Base-by-base conservation (phyloP, 345 rosid genomes). In the Diplotaxis tenuifolia region DNA sequence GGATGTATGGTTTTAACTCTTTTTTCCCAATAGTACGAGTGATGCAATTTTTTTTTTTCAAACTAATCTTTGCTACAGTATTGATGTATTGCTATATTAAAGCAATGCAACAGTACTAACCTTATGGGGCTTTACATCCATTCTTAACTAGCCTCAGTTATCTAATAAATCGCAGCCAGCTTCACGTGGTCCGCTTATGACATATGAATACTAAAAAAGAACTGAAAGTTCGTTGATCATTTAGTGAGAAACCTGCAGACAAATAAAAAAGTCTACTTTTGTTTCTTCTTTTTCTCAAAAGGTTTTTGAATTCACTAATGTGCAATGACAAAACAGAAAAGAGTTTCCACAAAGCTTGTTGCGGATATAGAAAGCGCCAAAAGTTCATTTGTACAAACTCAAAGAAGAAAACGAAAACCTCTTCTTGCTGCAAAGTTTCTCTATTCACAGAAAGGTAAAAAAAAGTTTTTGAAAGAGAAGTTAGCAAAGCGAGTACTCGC, bases 401-500 rank as follows among this genome's bases (percentile, higher is more conserved):
- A 57, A 36, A 47, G 59, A 56, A 54, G 42, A 76, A 69, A 45
- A 15, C 54, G 21, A 47, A 47, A 47, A 47, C 54, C 54, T 47
- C 54, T 47, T 47, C 54, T 47, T 47, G 20, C 54, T 47, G 54
- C 54, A 47, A 47, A 47, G 54, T 47, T 47, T 47, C 54, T 47
- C 54, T 47, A 47, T 47, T 47, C 54, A 47, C 54, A 47, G 54
- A 47, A 47, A 47, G 21, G 54, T 6, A 47, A 47, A 47, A 47
- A 47, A 16, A 47, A 25, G 28, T 15, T 47, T 16, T 16, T n/a
- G n/a, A 2, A 47, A 16, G 18, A 34, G 54, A 47, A 47, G 54
- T 47, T 47, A 47, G 54, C 54, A 47, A 47, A 47, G 54, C 20
- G 54, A 47, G 70, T 84, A 84, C 81, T 90, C 94, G 70, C 98